Base-by-base conservation (phyloP, 208 protist genomes). In the Leishmania arabica region DNA sequence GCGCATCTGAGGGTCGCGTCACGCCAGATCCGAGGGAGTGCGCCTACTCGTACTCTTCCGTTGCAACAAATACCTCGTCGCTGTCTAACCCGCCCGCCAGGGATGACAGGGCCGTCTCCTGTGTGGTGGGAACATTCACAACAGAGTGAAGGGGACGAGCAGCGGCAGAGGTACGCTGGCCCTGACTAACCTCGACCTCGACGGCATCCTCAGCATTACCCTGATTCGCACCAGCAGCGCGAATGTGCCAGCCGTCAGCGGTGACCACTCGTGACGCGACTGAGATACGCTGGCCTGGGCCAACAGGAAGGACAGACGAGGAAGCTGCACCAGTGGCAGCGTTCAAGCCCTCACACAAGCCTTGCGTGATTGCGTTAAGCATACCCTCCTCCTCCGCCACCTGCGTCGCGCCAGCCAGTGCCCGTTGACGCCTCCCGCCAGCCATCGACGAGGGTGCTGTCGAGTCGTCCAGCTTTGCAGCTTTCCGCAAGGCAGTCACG, bases 1-100 rank as follows among this genome's bases (percentile, higher is more conserved):
- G 65, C 47, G 45, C 70, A 56, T 77, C 34, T 51, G 51, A 40
- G 72, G n/a, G 37, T 37, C 34, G 49, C 17, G 58, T 2, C 56
- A 47, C 9, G 40, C 40, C n/a, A 37, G 15, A 27, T 53, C 24
- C 13, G 27, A 45, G 40, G n/a, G 19, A 11, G 45, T 31, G 58
- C 0, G 17, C 37, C 75, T 91, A 95, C 73, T 96, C 92, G 76
- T 82, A 97, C 80, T 97, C 94, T 60, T 93, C 83, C 4, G 94
- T 97, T 6, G 89, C 94, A 45, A 97, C 92, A 79, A 97, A 95
- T 8, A 94, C 87, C 71, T 97, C 94, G 77, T 64, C 81, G 53
- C 83, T 84, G 72, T 95, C 87, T 13, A 95, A 62, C 11, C 76
- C 90, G 31, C 85, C 88, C 2, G 81, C 62, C 47, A 72, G n/a